Evolutionary conservation across 75 land plant species (phyloP), one percentile per base, ranked within the genome.

Genomic region (Picea glauca): DNA sequence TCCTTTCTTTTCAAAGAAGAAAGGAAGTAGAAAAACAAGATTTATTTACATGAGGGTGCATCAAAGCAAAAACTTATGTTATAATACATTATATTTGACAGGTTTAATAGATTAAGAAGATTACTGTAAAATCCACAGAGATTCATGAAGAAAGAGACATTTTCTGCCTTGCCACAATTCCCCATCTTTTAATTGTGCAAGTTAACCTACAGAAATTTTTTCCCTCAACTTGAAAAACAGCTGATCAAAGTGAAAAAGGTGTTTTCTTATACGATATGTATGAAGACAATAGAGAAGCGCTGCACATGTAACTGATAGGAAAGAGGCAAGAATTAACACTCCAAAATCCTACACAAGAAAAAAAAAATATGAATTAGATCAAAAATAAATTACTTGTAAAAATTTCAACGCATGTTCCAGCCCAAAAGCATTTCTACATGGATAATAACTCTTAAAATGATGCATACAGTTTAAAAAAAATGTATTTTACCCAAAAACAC

Each of bases 271-370:
- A 40, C 87, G 90, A 75, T 89, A 87, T 12, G 81, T 56, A 70
- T 93, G 84, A 54, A 85, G 3, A 13, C 86, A 80, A 81, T 92
- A 94, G 14, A 94, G 77, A 3, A 86, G 3, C 12, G 90, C 92
- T 46, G 94, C 91, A 33, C 78, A 13, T 9, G 86, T 83, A 4
- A 89, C 91, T 2, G 85, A 82, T 5, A 58, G 12, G 65, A 84
- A 92, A n/a, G 98, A 94, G 57, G 88, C 46, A 50, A 89, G 38
- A 31, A 86, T 79, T 79, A 89, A 70, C 76, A 81, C 84, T 62
- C 91, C 87, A 78, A 94, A 94, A 72, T 94, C 94, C 98, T 94
- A 87, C 43, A 62, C 54, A 75, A 58, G 68, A 78, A 60, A 76
- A 77, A 77, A 64, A n/a, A 59, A 65, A 23, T 4, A 67, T 30